Evolutionary conservation across 306 rosid species (phyloP), one percentile per base, ranked within the genome.

Genomic region (Coriaria nepalensis): DNA sequence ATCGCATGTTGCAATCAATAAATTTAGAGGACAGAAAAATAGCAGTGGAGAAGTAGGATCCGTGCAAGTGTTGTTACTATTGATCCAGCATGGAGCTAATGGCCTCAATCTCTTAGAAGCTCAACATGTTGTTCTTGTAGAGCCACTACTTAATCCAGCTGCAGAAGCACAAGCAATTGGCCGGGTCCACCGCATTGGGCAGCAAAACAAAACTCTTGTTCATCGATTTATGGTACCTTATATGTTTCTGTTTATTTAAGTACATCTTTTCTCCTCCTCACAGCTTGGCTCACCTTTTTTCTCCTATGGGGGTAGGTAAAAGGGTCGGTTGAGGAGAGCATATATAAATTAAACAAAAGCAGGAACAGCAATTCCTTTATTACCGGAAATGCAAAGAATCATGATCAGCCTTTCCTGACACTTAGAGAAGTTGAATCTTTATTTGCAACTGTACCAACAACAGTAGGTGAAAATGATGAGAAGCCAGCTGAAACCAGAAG

Each of bases 21-120:
- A 78, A 69, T 88, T 88, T 63, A 84, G 80, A 70, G 86, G 81
- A 55, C 79, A 75, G 40, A 70, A 67, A 46, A 57, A 55, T 52
- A 49, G 54, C 57, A 52, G 56, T 71, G 33, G n/a, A n/a, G 72
- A 72, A 9, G 41, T 73, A 55, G 47, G 55, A 60, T 62, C 65
- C 43, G 44, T 73, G 60, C 92, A 81, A 73, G 97, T 90, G 49
- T 67, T 84, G 42, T 65, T 90, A 79, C 82, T 84, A 62, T 66
- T 84, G 60, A 77, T 81, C 66, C 95, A 90, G 60, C 95, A 90
- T 59, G 97, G 97, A 57, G 97, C 93, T 15, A 90, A 84, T 44
- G 94, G 95, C 66, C 92, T 84, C 53, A 90, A 90, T 74, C 95
- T 90, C 56, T 64, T 84, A 47, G 97, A 90, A 73, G 97, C 97